Conservation (phyloP, 2,329 filamentous ascomycete genomes). For the Aspergillus unguis region DNA sequence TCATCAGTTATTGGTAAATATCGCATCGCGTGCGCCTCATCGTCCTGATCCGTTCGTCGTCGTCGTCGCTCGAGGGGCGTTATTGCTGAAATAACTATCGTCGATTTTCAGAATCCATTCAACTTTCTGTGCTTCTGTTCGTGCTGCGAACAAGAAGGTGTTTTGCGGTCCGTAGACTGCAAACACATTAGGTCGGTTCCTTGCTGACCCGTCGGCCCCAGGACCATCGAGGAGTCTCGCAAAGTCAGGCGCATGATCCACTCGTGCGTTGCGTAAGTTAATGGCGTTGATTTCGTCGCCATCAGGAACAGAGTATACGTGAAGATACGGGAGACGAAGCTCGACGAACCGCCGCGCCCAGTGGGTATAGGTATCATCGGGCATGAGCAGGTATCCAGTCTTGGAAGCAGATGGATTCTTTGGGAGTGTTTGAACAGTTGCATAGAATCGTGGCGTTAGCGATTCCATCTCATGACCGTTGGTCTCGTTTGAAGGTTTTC, state of each 20-base stretch:
- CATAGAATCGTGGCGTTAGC: constrained; percentile 63
- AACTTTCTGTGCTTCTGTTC: constrained; percentile 86
- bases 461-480: constrained; percentile 31
- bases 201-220: constrained; percentile 35
- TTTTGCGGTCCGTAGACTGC: constrained; percentile 92
- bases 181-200: constrained; percentile 70
- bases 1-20: constrained; percentile 2
- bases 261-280: constrained; percentile 81
- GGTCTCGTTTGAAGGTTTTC: constrained; percentile 24
- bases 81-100: constrained; percentile 63
- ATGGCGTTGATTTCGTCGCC: constrained; percentile 89
- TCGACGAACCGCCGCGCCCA: constrained; percentile 95
- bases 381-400: constrained; percentile 81
- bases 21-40: constrained; percentile 7
- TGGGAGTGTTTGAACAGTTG: constrained; percentile 70
- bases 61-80: constrained; percentile 23
- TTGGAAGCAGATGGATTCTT: constrained; percentile 82
- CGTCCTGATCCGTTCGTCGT: constrained; percentile 23
- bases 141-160: constrained; percentile 88
- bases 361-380: constrained; percentile 69
- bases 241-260: constrained; percentile 88
- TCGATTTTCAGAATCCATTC: constrained; percentile 98
- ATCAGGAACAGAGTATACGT: constrained; percentile 79
- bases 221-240: constrained; percentile 66
- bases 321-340: constrained; percentile 83